Percentiles rank a stretch among this genome's conserved stretches.
Conservation (phyloP, 1,284 basidiomycete species). For the Xanthoconium separans region DNA sequence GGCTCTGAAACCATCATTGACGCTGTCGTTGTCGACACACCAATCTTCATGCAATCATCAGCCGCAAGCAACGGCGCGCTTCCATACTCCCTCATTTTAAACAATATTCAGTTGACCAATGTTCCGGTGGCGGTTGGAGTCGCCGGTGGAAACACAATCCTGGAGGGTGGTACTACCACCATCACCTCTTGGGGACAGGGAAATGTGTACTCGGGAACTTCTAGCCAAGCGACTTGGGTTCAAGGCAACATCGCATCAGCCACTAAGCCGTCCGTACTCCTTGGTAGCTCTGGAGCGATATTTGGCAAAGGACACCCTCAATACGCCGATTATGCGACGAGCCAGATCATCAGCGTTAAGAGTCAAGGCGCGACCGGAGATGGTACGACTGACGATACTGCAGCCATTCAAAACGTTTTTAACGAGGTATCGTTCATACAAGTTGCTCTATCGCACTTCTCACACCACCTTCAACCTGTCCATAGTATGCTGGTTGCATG, state of each 20-base stretch:
- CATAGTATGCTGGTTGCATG: conserved; percentile 51
- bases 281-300: conserved; percentile 44
- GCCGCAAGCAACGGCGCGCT: conserved; percentile 29
- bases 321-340: conserved; percentile 43
- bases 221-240: conserved; percentile 16
- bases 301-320: conserved; percentile 51
- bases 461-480: background rate
- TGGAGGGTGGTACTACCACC: conserved; percentile 40
- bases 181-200: conserved; percentile 53
- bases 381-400: conserved; percentile 55
- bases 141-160: conserved; percentile 34
- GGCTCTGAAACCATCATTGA: conserved; percentile 49
- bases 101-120: conserved; percentile 42
- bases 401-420: conserved; percentile 47
- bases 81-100: conserved; percentile 42
- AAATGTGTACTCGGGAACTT: conserved; percentile 44
- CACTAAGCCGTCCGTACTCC: conserved; percentile 40
- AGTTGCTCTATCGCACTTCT: background rate
- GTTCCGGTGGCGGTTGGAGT: conserved; percentile 43
- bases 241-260: conserved; percentile 36
- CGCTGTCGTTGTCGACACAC: conserved; percentile 40
- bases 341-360: conserved; percentile 51
- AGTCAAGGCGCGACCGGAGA: conserved; percentile 54
- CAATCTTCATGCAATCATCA: conserved; percentile 29
- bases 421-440: conserved; percentile 27